phyloP scores from a whole-genome alignment of 768 basidiomycete genomes.

The Podaxis sp. region DNA sequence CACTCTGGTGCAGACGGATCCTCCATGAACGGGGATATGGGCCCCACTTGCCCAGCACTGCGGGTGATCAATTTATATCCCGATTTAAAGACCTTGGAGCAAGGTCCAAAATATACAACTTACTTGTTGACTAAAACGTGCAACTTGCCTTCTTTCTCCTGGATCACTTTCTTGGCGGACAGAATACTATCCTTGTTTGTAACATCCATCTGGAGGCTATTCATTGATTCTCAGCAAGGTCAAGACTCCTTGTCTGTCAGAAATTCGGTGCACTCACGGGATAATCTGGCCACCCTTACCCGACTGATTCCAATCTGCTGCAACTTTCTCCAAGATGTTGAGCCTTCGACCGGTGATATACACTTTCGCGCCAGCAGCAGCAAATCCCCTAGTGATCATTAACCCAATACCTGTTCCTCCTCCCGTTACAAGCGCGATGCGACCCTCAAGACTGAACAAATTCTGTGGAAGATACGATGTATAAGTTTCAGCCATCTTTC shows the following conservation, averaged over 20 bases:
- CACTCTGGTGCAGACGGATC: slow-evolving; percentile 55
- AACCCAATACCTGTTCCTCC: slow-evolving; percentile 56
- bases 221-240: slow-evolving; percentile 9
- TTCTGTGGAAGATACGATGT: slow-evolving; percentile 31
- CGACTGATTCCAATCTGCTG: slow-evolving; percentile 44
- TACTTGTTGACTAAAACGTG: slow-evolving; percentile 87
- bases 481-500: slow-evolving; percentile 16
- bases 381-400: slow-evolving; percentile 73
- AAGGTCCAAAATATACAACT: slow-evolving; percentile 19
- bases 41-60: slow-evolving; percentile 78
- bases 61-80: not conserved
- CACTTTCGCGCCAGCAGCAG: slow-evolving; percentile 76
- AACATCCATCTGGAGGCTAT: slow-evolving; percentile 68
- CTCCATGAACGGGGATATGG: slow-evolving; percentile 56
- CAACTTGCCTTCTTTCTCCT: slow-evolving; percentile 63
- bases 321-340: slow-evolving; percentile 60
- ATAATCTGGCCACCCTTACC: slow-evolving; percentile 51
- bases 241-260: not conserved
- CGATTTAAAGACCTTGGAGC: not conserved
- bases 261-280: slow-evolving; percentile 42
- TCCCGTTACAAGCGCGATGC: slow-evolving; percentile 55
- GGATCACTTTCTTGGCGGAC: slow-evolving; percentile 50
- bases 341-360: slow-evolving; percentile 75
- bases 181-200: slow-evolving; percentile 69
- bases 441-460: slow-evolving; percentile 55